Base-by-base conservation (phyloP, 2,329 filamentous ascomycete species). In the Periconia digitata region DNA sequence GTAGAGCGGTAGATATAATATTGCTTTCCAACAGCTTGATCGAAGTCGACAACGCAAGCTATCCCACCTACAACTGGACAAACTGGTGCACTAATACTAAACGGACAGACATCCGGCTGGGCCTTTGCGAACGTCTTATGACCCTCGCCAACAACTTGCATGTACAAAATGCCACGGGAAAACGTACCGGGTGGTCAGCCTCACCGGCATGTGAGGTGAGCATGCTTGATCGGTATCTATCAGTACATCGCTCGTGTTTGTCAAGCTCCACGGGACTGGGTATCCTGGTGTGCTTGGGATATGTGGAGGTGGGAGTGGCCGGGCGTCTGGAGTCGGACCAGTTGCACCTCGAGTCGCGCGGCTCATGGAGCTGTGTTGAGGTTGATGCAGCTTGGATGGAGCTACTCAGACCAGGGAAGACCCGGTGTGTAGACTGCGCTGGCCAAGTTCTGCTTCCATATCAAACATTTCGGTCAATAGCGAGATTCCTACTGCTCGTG, bases 61-160 rank as follows among this genome's bases (percentile, higher is more conserved):
- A 29, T 20, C 18, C 3, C 10, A 2, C 17, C 3, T 20, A 2
- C 17, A 21, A 22, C 37, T 18, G 10, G 17, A 20, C 13, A 21
- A 36, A n/a, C 13, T 2, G 20, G 35, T 32, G 13, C 17, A 27
- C 22, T 18, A 34, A 21, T 23, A 39, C 23, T 20, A 27, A 8
- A 27, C 27, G 27, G 27, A 32, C 27, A 10, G 5, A n/a, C 2
- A 43, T 27, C 40, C 40, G 40, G 3, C 5, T 6, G 48, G 52
- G 58, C 57, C 44, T 29, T 42, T 29, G 40, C 43, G n/a, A 49
- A 42, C 50, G 51, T 58, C 59, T 64, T 64, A 64, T 60, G 58
- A 63, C 44, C 59, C 47, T 32, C 4, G n/a, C 4, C 8, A 32
- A 32, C 5, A 32, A 15, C 27, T 32, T 32, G 27, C 27, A 12